These are phyloP conservation scores for Rhododendron simsii DNA, from an alignment of 148 eudicot genomes.

Conservation along the genomic window DNA sequence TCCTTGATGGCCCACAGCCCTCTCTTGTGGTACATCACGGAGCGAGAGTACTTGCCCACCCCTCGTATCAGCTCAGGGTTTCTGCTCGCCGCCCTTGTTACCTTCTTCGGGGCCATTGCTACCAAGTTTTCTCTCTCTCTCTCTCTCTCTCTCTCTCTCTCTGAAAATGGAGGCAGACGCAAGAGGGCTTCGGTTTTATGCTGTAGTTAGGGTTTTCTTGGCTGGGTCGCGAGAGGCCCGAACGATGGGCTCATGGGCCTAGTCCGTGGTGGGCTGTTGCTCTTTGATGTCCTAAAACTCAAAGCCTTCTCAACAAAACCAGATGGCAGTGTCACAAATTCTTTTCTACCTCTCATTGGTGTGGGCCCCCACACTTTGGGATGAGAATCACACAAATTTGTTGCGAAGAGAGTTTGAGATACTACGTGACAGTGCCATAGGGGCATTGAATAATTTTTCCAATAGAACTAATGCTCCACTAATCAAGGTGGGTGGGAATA, in stretches of 20 bases:
- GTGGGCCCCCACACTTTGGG: too few relatives aligned
- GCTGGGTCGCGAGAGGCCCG: neutral
- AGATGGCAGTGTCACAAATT: too few relatives aligned
- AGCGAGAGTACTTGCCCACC: slow-evolving; percentile 55
- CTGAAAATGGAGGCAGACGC: neutral
- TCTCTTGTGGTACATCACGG: slow-evolving; percentile 77
- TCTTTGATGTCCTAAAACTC: neutral
- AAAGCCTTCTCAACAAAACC: too few relatives aligned
- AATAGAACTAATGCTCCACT: too few relatives aligned
- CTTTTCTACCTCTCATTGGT: too few relatives aligned
- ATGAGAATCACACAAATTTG: too few relatives aligned
- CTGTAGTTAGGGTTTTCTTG: neutral
- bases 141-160: neutral
- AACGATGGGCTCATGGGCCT: neutral
- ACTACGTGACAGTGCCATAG: too few relatives aligned
- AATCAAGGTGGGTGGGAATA: too few relatives aligned
- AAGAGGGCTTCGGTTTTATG: neutral
- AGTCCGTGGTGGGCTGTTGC: neutral
- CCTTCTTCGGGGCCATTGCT: slow-evolving; percentile 40
- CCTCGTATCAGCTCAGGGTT: slow-evolving; percentile 80
- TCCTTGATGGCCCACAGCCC: slow-evolving; percentile 94
- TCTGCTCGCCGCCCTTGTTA: slow-evolving; percentile 19
- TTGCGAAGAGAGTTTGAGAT: too few relatives aligned
- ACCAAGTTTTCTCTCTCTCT: neutral
- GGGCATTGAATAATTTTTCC: too few relatives aligned